phyloP scores from a whole-genome alignment of 1,139 yeast species.

The Pichia kudriavzevii region DNA sequence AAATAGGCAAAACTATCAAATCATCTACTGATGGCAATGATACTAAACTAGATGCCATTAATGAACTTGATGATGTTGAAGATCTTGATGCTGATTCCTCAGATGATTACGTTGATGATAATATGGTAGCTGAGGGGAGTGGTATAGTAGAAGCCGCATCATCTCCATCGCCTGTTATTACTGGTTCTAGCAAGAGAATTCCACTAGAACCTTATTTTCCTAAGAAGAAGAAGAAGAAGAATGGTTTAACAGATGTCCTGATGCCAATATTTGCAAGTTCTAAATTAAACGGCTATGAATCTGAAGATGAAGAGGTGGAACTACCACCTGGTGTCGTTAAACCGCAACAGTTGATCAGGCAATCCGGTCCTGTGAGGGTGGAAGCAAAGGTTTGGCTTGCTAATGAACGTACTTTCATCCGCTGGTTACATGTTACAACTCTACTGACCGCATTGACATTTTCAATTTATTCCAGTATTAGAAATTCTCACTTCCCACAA shows the following conservation, averaged over 20 bases:
- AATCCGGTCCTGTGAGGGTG: conserved; percentile 85
- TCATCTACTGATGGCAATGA: conserved; percentile 19
- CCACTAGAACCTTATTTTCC: conserved; percentile 14
- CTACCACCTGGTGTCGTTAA: conserved; percentile 85
- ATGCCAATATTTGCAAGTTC: conserved; percentile 28
- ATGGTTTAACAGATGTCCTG: conserved; percentile 16
- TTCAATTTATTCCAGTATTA: conserved; percentile 72
- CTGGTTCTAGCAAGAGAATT: conserved; percentile 8
- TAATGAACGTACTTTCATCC: conserved; percentile 91
- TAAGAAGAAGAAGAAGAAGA: conserved; percentile 20
- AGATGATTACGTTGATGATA: no score
- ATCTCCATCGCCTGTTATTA: conserved; percentile 7
- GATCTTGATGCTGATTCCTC: conserved; percentile 33
- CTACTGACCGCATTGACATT: conserved; percentile 82
- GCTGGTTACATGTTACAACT: conserved; percentile 93
- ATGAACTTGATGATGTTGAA: conserved; percentile 24
- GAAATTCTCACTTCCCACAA: conserved; percentile 47
- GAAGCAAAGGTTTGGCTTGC: conserved; percentile 99
- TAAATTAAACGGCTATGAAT: conserved; percentile 43
- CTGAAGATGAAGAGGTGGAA: conserved; percentile 81
- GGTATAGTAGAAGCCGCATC: no score
- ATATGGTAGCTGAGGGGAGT: no score
- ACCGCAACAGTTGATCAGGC: conserved; percentile 73
- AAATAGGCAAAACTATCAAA: conserved; percentile 22
- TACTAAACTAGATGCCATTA: conserved; percentile 23